phyloP scores from a whole-genome alignment of 257 asterid genomes.

The Ocimum tenuiflorum region DNA sequence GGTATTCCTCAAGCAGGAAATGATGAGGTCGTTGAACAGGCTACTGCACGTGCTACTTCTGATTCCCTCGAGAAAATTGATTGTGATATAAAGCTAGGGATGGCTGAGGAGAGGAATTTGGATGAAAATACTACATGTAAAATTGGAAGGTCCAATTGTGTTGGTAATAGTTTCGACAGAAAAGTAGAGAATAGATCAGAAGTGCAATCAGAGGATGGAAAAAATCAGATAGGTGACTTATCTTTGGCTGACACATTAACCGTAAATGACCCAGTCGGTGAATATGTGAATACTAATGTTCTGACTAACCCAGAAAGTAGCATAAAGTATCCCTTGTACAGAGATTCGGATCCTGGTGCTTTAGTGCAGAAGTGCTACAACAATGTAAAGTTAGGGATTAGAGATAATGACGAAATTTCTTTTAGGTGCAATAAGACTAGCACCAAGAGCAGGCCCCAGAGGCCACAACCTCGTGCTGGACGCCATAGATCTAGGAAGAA shows the following conservation, averaged over 20 bases:
- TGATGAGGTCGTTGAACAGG: conserved; percentile 35
- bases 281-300: conserved; percentile 49
- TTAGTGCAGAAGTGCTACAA: conserved; percentile 54
- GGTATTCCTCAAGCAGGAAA: conserved; percentile 33
- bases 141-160: conserved; percentile 22
- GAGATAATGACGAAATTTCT: conserved; percentile 92
- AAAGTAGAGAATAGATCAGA: conserved; percentile 30
- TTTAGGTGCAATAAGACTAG: conserved; percentile 56
- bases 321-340: conserved; percentile 78
- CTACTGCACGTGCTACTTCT: conserved; percentile 33
- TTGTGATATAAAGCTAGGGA: conserved; percentile 46
- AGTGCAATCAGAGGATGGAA: conserved; percentile 29
- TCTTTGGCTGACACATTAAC: conserved; percentile 42
- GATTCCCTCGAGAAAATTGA: conserved; percentile 37
- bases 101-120: conserved; percentile 22
- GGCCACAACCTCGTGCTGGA: conserved; percentile 47
- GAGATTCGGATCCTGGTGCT: conserved; percentile 55
- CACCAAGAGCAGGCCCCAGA: conserved; percentile 60
- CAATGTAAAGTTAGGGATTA: conserved; percentile 77
- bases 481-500: conserved; percentile 68
- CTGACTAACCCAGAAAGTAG: conserved; percentile 58
- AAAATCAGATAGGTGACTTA: conserved; percentile 30
- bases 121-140: conserved; percentile 24
- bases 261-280: conserved; percentile 51
- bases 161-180: conserved; percentile 24